Evolutionary conservation across 306 rosid species (phyloP), one percentile per base, ranked within the genome.

Genomic region (Begonia masoniana): DNA sequence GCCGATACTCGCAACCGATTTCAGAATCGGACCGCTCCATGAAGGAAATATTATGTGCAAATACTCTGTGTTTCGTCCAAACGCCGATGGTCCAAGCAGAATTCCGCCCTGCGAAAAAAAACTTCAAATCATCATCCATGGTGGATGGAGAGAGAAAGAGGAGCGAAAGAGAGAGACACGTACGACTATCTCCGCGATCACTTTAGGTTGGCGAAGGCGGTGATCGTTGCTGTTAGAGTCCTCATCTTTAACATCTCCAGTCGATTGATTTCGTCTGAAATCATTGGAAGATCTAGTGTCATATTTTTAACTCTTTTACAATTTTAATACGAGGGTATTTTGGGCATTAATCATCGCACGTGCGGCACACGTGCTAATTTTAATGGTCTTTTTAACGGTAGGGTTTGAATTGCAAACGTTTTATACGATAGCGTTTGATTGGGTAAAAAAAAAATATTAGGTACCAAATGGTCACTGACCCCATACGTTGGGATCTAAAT

Each of bases 151-250:
- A 54, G 13, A 19, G 4, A 42, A 24, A 50, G 9, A 12, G 11
- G 15, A 1, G 12, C 23, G 43, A 17, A 13, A 60, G 41, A 39
- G 12, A 15, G n/a, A 17, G 5, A n/a, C 10, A 63, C 78, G 0
- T 73, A 81, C 93, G 2, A 76, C 65, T 7, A 88, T 88, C 39
- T 88, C 97, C 0, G 93, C 95, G 0, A 88, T 80, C 66, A 84
- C 97, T 74, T 78, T 84, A 23, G 95, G 97, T 45, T 88, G 95
- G 7, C 84, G 88, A 61, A 88, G 93, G 31, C n/a, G n/a, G n/a
- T n/a, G n/a, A 19, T 19, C 2, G 23, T 19, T 52, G 14, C 62
- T 58, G 31, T 64, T 67, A 0, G 71, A 75, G 7, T 46, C 60
- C 11, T 16, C 62, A 13, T 78, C 91, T 52, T 84, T 68, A 5